These are phyloP conservation scores for Macadamia integrifolia DNA, from an alignment of 164 flowering plant genomes.

Conservation along the genomic window DNA sequence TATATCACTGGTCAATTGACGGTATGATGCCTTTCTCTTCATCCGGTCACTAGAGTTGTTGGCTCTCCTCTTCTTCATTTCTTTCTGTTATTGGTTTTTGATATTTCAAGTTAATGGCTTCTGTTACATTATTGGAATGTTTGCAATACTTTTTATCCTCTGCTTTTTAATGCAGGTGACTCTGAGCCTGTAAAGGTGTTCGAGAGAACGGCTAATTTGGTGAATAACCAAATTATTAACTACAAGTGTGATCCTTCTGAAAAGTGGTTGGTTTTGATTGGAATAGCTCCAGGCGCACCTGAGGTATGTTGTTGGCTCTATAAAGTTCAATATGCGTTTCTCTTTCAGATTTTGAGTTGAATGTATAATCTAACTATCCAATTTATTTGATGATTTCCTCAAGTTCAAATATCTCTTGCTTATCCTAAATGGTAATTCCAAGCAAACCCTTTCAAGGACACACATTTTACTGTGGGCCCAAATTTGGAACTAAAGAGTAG, in stretches of 20 bases:
- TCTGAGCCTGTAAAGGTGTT: conserved; percentile 93
- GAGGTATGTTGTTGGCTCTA: conserved; percentile 49
- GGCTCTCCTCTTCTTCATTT: background rate
- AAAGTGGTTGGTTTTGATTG: conserved; percentile 97
- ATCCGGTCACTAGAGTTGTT: background rate
- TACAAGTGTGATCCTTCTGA: conserved; percentile 90
- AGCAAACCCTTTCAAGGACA: too few species aligned
- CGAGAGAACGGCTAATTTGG: conserved; percentile 90
- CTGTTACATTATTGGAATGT: background rate
- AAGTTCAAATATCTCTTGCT: too few species aligned
- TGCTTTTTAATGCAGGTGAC: conserved; percentile 54
- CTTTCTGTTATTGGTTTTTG: background rate
- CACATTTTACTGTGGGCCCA: too few species aligned
- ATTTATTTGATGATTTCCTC: too few species aligned
- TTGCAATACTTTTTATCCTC: background rate
- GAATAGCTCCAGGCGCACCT: conserved; percentile 94
- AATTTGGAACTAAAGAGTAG: too few species aligned
- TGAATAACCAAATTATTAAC: conserved; percentile 88
- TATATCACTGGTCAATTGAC: conserved; percentile 98
- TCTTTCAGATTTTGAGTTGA: too few species aligned
- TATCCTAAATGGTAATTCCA: too few species aligned
- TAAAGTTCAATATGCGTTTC: background rate
- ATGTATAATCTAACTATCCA: too few species aligned
- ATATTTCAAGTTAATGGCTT: background rate
- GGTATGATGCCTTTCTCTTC: conserved; percentile 30